Percentiles rank a stretch among this genome's conserved stretches.
These are phyloP conservation scores for Juncus inflexus DNA, from an alignment of 176 grass and related monocot species.

Conservation along the genomic window DNA sequence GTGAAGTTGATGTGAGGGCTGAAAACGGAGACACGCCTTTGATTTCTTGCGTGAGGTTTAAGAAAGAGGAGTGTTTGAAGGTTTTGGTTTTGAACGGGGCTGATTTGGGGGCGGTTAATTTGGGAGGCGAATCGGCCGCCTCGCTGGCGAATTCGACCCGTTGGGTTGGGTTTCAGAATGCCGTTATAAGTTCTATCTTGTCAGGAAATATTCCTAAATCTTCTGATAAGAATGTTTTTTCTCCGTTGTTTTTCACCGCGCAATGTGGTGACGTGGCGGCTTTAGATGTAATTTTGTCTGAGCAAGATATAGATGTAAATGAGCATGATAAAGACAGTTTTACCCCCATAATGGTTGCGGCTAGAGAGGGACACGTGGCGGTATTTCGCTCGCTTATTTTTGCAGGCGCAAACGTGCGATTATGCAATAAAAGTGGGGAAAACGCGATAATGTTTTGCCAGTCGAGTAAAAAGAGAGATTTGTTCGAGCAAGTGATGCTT, in stretches of 20 bases:
- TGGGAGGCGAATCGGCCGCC: conserved; percentile 34
- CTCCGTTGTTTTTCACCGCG: conserved; percentile 47
- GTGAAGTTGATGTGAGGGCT: conserved; percentile 52
- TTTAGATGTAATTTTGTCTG: conserved; percentile 48
- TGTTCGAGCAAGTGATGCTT: conserved; percentile 96
- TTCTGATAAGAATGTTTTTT: conserved; percentile 57
- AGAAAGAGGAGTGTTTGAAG: conserved; percentile 56
- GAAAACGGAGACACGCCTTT: conserved; percentile 47
- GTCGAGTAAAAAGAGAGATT: conserved; percentile 68
- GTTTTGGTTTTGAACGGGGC: conserved; percentile 51
- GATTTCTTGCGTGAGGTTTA: conserved; percentile 53
- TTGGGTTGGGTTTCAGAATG: conserved; percentile 52
- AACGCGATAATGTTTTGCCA: conserved; percentile 52
- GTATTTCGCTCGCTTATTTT: conserved; percentile 74
- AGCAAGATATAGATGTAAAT: conserved; percentile 49
- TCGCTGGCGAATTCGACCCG: conserved; percentile 36
- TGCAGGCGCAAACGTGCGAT: conserved; percentile 57
- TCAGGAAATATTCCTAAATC: conserved; percentile 50
- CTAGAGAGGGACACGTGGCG: conserved; percentile 61
- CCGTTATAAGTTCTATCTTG: conserved; percentile 40
- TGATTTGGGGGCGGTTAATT: conserved; percentile 64
- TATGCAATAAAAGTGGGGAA: conserved; percentile 48
- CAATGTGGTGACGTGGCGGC: conserved; percentile 43
- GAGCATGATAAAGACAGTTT: conserved; percentile 56
- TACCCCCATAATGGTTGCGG: conserved; percentile 57